phyloP scores from a whole-genome alignment of 805 yeast genomes.

The Komagataella mondaviorum region DNA sequence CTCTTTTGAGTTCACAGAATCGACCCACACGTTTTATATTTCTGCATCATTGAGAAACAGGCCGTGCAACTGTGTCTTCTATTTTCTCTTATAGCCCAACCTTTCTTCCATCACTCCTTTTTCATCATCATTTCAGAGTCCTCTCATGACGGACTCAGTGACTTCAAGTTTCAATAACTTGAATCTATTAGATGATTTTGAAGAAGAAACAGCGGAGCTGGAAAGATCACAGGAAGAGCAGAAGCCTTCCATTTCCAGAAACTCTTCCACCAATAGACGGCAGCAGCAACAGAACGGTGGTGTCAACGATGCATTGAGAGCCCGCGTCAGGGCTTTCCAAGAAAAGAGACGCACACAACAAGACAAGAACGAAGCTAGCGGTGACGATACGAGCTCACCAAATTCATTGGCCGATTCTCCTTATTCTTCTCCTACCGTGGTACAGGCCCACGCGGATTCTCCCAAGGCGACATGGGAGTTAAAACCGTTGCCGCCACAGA shows the following conservation, averaged over 20 bases:
- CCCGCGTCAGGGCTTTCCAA: slow-evolving; percentile 77
- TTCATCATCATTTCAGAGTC: neutral
- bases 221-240: neutral
- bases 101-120: neutral
- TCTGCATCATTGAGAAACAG: neutral
- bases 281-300: neutral
- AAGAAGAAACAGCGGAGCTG: neutral
- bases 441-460: neutral
- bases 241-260: neutral
- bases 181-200: neutral
- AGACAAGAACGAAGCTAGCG: neutral
- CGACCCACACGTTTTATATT: neutral
- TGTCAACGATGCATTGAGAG: slow-evolving; percentile 14
- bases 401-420: slow-evolving; percentile 2
- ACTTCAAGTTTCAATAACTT: neutral
- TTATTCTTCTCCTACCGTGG: neutral
- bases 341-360: slow-evolving; percentile 46
- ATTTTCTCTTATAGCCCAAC: neutral
- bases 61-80: neutral
- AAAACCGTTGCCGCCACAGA: neutral
- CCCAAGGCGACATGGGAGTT: neutral
- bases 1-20: neutral
- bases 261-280: neutral
- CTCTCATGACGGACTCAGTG: neutral
- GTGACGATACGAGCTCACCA: neutral